Base-by-base conservation (phyloP, 78 protist species). In the Corallochytrium limacisporum region DNA sequence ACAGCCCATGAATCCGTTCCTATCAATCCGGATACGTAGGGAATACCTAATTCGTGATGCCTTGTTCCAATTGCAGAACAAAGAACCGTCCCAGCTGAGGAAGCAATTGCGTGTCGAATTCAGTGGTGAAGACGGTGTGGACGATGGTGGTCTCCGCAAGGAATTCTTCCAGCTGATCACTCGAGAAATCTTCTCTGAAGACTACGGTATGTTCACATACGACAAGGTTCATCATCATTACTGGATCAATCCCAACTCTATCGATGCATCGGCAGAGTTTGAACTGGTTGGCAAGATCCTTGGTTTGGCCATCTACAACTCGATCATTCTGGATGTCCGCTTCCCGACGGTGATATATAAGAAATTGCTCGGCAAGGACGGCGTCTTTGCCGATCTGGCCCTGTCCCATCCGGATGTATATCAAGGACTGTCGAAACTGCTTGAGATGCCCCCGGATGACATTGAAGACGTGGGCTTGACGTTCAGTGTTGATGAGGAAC, bases 291-390 rank as follows among this genome's bases (percentile, higher is more conserved):
- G 93, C 42, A 57, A 71, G 26, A 61, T 83, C 16, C 31, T 88
- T 24, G 98, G 98, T 10, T 84, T 94, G n/a, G 98, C 99, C 18
- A 72, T 96, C 28, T 94, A 94, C 89, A 96, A 96, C 80, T n/a
- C 39, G 13, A 86, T 89, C 46, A 90, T 92, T 39, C 63, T 92
- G 29, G 96, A 96, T 75, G 67, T 90, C n/a, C 84, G 79, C 53
- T 92, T 95, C 16, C 97, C 98, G 28, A 12, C 39, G 13, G 93
- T 72, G 39, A 70, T 91, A 6, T 91, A 82, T 68, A 88, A 79
- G 65, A 86, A 84, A 42, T 78, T 95, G 48, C 53, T 12, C 22
- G 53, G 33, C 53, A 9, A 22, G 53, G 16, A 26, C 22, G 16
- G 53, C 13, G 47, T 10, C 24, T 13, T 10, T 26, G 16, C 22